phyloP scores from a whole-genome alignment of 495 filamentous ascomycete species.

The Filosporella fistucella region DNA sequence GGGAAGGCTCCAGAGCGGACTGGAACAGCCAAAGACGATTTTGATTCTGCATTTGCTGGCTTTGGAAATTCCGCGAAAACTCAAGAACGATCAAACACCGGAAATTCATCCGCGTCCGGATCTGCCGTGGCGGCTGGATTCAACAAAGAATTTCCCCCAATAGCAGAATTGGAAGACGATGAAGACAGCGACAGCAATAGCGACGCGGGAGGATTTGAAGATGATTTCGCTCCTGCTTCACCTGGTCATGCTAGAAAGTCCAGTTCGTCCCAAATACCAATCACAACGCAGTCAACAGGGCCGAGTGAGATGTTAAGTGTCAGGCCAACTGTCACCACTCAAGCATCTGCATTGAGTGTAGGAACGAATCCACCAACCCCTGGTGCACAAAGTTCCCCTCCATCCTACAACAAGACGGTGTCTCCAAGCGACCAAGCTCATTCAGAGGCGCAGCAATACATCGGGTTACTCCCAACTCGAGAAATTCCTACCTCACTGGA shows the following conservation, averaged over 20 bases:
- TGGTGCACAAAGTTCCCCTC: conserved; percentile 60
- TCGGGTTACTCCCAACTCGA: conserved; percentile 60
- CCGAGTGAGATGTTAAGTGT: conserved; percentile 9
- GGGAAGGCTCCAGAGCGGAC: conserved; percentile 26
- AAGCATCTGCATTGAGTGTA: conserved; percentile 12
- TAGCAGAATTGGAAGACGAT: conserved; percentile 76
- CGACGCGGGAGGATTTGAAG: conserved; percentile 77
- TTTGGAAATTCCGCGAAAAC: conserved; percentile 29
- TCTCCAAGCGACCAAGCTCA: conserved; percentile 42
- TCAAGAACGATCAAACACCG: conserved; percentile 33
- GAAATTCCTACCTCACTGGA: conserved; percentile 52
- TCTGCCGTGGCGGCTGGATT: conserved; percentile 34
- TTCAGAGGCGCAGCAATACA: conserved; percentile 40
- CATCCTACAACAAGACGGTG: conserved; percentile 53
- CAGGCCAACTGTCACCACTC: conserved; percentile 14
- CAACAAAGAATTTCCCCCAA: conserved; percentile 87
- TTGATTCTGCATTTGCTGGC: conserved; percentile 55
- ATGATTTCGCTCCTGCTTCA: conserved; percentile 78
- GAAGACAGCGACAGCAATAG: conserved; percentile 79
- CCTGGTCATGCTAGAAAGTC: conserved; percentile 40
- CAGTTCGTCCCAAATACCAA: conserved; percentile 17
- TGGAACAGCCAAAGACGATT: conserved; percentile 60
- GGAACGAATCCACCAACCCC: conserved; percentile 40
- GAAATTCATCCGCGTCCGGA: conserved; percentile 27
- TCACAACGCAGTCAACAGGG: not conserved